A percentile compares a stretch with the other conserved stretches of the same genome.
phyloP scores from a whole-genome alignment of 208 protist genomes.

The Trypanosoma caninum region DNA sequence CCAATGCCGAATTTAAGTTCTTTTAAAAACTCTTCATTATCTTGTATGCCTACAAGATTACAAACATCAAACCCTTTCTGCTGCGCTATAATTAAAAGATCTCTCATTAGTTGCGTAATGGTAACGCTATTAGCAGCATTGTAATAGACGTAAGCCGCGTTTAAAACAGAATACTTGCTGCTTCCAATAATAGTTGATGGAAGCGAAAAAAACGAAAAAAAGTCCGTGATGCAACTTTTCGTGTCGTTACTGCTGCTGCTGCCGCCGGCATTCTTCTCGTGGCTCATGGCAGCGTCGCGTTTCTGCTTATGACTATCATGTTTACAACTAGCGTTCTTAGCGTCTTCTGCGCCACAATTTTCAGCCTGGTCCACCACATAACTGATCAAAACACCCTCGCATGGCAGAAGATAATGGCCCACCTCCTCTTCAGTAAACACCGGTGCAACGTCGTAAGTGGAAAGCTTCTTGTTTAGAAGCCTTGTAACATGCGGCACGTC shows the following conservation, averaged over 20 bases:
- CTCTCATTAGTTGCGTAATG: conserved; percentile 87
- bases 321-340: not conserved
- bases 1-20: conserved; percentile 97
- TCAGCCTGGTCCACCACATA: conserved; percentile 93
- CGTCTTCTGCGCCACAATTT: not conserved
- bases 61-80: conserved; percentile 96
- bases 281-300: not conserved
- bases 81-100: conserved; percentile 90
- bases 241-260: conserved; percentile 14
- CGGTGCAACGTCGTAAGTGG: conserved; percentile 73
- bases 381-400: conserved; percentile 91
- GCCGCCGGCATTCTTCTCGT: conserved; percentile 7
- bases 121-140: conserved; percentile 90
- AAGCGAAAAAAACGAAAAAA: conserved; percentile 97
- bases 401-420: conserved; percentile 94
- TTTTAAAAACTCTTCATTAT: conserved; percentile 88
- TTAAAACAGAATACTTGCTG: conserved; percentile 89
- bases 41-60: conserved; percentile 98
- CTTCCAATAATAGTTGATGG: conserved; percentile 97
- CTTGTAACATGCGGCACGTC: conserved; percentile 76
- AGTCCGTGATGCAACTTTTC: conserved; percentile 91
- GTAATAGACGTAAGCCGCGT: conserved; percentile 97
- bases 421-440: conserved; percentile 94
- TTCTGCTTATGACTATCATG: not conserved
- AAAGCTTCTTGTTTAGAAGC: conserved; percentile 86